These are phyloP conservation scores for Epicoccum sorghinum DNA, from an alignment of 2,329 filamentous ascomycete species.

Conservation along the genomic window DNA sequence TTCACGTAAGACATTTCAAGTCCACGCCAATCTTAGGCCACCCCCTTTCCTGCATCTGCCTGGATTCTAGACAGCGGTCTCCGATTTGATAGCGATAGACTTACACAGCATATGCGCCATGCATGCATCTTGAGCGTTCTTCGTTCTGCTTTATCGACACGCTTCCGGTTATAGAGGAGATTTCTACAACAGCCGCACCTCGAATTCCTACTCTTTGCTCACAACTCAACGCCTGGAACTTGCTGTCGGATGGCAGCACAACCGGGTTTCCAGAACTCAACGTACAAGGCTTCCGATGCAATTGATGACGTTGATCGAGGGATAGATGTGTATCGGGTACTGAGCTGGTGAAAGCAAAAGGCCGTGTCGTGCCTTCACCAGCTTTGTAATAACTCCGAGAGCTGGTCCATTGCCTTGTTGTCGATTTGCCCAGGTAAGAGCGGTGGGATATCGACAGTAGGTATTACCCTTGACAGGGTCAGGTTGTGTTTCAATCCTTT, in stretches of 20 bases:
- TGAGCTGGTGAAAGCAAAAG: too few relatives aligned
- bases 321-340: too few relatives aligned
- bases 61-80: not conserved
- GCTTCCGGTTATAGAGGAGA: too few relatives aligned
- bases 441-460: conserved; percentile 2
- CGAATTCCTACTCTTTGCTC: too few relatives aligned
- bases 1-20: not conserved
- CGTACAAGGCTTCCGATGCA: too few relatives aligned
- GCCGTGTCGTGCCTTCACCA: not conserved
- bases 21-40: not conserved
- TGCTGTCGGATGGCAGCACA: too few relatives aligned
- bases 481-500: not conserved
- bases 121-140: too few relatives aligned
- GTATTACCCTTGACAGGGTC: not conserved
- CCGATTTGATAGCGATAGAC: not conserved
- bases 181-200: too few relatives aligned
- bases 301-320: too few relatives aligned
- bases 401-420: not conserved
- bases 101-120: not conserved
- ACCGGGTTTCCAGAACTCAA: too few relatives aligned
- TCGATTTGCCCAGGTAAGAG: not conserved
- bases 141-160: too few relatives aligned
- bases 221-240: too few relatives aligned
- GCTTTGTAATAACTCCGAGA: conserved; percentile 2
- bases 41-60: not conserved